Percentiles rank a stretch among this genome's conserved stretches.
These are phyloP conservation scores for Lipomyces yamadae DNA, from an alignment of 805 yeast genomes.

Conservation along the genomic window DNA sequence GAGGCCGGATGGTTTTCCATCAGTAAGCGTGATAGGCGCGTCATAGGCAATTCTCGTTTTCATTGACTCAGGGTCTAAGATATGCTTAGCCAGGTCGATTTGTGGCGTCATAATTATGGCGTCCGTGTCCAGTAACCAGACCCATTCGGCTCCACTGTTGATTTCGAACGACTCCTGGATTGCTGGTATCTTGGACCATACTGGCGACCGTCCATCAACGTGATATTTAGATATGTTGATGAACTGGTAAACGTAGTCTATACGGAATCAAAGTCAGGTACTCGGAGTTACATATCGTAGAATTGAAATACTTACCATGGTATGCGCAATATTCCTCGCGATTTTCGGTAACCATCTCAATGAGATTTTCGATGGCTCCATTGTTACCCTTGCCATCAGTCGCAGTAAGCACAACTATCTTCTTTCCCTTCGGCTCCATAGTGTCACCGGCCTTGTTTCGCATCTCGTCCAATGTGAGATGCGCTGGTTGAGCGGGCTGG, in stretches of 20 bases:
- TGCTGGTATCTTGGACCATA: conserved; percentile 46
- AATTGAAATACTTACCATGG: conserved; percentile 37
- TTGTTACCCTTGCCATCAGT: conserved; percentile 37
- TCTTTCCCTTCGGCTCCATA: conserved; percentile 31
- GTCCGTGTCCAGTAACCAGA: conserved; percentile 48
- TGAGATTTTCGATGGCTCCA: conserved; percentile 18
- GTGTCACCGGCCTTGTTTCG: conserved; percentile 7
- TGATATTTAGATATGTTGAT: conserved; percentile 39
- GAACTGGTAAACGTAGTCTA: conserved; percentile 39
- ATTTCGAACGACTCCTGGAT: conserved; percentile 41
- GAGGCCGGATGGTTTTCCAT: conserved; percentile 15
- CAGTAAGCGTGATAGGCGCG: conserved; percentile 9
- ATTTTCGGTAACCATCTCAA: conserved; percentile 37
- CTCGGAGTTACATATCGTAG: background rate
- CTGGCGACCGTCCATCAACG: conserved; percentile 15
- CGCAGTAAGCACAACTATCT: conserved; percentile 38
- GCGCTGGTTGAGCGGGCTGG: background rate
- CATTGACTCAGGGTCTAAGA: conserved; percentile 42
- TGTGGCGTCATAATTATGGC: conserved; percentile 44
- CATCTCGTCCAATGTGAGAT: conserved; percentile 5
- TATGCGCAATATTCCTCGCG: conserved; percentile 43
- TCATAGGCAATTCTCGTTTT: conserved; percentile 38
- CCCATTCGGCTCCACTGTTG: conserved; percentile 46
- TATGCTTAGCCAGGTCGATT: conserved; percentile 40
- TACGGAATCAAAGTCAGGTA: background rate